These are phyloP conservation scores for Neonectria neomacrospora DNA, from an alignment of 2,329 filamentous ascomycete species.

Conservation along the genomic window DNA sequence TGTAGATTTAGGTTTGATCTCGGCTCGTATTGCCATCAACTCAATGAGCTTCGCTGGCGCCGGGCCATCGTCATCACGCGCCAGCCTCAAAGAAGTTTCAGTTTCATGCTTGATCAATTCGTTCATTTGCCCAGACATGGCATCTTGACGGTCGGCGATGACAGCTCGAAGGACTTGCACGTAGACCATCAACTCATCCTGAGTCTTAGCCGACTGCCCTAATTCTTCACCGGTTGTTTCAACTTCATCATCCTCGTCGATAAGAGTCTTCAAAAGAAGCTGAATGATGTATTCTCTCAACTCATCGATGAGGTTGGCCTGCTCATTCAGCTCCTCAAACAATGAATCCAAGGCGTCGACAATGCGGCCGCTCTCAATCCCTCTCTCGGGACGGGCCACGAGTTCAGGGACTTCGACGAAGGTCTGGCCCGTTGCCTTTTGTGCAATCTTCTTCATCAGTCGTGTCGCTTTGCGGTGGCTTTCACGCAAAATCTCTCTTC, in stretches of 20 bases:
- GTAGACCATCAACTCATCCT: constrained; percentile 90
- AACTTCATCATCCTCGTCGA: constrained; percentile 80
- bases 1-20: constrained; percentile 63
- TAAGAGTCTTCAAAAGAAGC: constrained; percentile 77
- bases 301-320: constrained; percentile 75
- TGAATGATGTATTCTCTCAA: constrained; percentile 81
- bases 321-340: constrained; percentile 73
- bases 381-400: constrained; percentile 63
- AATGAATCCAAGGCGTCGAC: constrained; percentile 75
- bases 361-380: constrained; percentile 77
- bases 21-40: constrained; percentile 59
- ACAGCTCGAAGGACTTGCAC: constrained; percentile 80
- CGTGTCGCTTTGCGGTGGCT: constrained; percentile 49
- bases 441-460: constrained; percentile 71
- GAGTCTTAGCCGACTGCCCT: constrained; percentile 83
- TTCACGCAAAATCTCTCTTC: constrained; percentile 80
- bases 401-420: constrained; percentile 72
- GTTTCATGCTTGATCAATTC: constrained; percentile 79
- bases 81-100: constrained; percentile 67
- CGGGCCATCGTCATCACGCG: constrained; percentile 73
- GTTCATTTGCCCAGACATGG: constrained; percentile 82
- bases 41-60: constrained; percentile 71
- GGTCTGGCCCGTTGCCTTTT: constrained; percentile 61
- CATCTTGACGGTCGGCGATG: constrained; percentile 81
- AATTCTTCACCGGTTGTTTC: constrained; percentile 92